These are phyloP conservation scores for Mycocentrospora acerina DNA, from an alignment of 2,329 filamentous ascomycete species.

Conservation along the genomic window DNA sequence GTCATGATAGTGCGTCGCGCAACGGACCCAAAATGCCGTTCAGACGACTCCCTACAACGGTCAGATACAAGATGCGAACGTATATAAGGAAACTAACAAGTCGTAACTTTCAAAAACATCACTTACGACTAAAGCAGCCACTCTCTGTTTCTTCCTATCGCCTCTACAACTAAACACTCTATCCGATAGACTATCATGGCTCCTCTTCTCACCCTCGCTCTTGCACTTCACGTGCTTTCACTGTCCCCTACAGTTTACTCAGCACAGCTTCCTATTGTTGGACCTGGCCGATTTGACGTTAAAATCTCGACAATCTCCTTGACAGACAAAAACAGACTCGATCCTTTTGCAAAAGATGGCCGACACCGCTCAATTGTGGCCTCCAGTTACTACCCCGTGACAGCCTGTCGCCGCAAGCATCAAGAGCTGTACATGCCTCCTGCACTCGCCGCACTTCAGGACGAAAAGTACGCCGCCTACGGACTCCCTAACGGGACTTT, in stretches of 20 bases:
- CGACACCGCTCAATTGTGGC: constrained; percentile 23
- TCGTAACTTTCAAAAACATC: no score
- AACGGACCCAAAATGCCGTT: no score
- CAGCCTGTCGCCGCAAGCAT: constrained; percentile 11
- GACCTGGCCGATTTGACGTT: constrained; percentile 13
- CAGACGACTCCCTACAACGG: no score
- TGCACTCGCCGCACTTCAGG: constrained; percentile 19
- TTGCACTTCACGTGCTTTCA: constrained; percentile 1
- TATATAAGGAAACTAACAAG: no score
- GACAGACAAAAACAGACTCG: constrained; percentile 19
- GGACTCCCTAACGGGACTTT: constrained; percentile 31
- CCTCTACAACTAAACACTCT: no score
- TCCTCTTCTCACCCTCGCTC: neutral
- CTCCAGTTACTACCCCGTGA: constrained; percentile 24
- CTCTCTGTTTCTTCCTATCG: no score
- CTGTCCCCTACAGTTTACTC: constrained; percentile 2
- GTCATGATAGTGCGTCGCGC: no score
- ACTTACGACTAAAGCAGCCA: neutral
- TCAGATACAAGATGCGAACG: no score
- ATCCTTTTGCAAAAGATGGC: constrained; percentile 23
- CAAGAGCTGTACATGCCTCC: constrained; percentile 25
- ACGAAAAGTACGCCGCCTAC: constrained; percentile 24
- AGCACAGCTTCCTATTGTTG: constrained; percentile 14
- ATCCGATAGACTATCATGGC: constrained; percentile 2
- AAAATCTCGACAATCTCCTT: constrained; percentile 13